Evolutionary conservation across 1,284 basidiomycete genomes (phyloP).

Genomic region (Mycosarcoma maydis): DNA sequence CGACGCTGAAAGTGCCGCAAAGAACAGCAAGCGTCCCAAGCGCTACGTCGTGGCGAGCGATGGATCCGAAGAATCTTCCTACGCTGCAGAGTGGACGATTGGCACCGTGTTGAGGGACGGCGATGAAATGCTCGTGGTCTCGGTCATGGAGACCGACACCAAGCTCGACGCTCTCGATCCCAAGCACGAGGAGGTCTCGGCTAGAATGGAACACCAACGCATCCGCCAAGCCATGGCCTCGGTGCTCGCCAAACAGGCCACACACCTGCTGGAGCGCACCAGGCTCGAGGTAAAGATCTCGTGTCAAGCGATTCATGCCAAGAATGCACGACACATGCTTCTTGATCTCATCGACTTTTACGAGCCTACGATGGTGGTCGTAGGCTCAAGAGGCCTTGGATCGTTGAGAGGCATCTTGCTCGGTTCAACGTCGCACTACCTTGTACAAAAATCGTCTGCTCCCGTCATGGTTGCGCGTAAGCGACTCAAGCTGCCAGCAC

Average conservation of each 20-base stretch:
- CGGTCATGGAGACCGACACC: conserved; percentile 88
- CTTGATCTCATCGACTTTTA: conserved; percentile 87
- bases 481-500: conserved; percentile 57
- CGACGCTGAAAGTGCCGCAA: conserved; percentile 52
- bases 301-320: conserved; percentile 91
- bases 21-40: conserved; percentile 73
- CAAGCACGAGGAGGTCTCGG: conserved; percentile 73
- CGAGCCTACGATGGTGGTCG: conserved; percentile 91
- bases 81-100: conserved; percentile 73
- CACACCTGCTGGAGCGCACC: conserved; percentile 87
- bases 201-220: conserved; percentile 84
- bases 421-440: conserved; percentile 96
- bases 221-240: conserved; percentile 91
- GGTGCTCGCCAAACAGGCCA: conserved; percentile 84
- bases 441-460: conserved; percentile 89
- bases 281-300: conserved; percentile 83
- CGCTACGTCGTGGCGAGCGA: conserved; percentile 92
- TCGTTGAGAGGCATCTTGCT: conserved; percentile 92
- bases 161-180: conserved; percentile 71
- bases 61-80: conserved; percentile 75
- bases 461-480: conserved; percentile 79
- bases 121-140: conserved; percentile 75
- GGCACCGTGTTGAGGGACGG: conserved; percentile 95
- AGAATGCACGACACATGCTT: conserved; percentile 91
- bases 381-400: conserved; percentile 89